phyloP scores from a whole-genome alignment of 139 green algal genomes.

The Chlorella sp. region DNA sequence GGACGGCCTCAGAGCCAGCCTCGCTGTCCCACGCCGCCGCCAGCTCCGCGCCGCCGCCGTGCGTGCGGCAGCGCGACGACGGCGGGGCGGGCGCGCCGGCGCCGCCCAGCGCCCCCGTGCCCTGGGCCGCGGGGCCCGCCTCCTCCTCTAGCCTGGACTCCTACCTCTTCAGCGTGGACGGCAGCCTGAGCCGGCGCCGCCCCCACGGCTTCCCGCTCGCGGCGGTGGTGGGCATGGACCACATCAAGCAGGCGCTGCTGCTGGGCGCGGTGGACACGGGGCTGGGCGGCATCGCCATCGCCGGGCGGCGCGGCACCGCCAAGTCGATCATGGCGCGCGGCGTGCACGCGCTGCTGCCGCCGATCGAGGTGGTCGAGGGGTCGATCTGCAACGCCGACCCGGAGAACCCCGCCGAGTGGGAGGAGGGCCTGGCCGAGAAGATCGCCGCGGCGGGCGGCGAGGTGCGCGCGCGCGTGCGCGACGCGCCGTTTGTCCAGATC shows the following conservation, averaged over 20 bases:
- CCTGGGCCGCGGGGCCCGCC: too few relatives aligned
- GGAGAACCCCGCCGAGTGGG: constrained; percentile 82
- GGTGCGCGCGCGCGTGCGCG: constrained; percentile 55
- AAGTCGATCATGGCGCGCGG: constrained; percentile 98
- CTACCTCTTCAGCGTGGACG: too few relatives aligned
- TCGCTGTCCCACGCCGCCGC: too few relatives aligned
- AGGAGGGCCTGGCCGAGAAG: constrained; percentile 79
- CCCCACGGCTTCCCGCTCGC: constrained; percentile 86
- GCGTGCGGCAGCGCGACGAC: too few relatives aligned
- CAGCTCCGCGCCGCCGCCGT: too few relatives aligned
- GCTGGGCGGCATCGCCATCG: constrained; percentile 94
- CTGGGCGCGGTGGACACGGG: constrained; percentile 93
- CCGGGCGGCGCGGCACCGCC: constrained; percentile 88
- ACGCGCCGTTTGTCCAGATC: constrained; percentile 96
- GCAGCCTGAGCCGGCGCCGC: too few relatives aligned
- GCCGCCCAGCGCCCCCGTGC: too few relatives aligned
- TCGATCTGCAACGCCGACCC: constrained; percentile 96
- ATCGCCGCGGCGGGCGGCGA: constrained; percentile 42
- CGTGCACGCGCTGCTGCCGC: constrained; percentile 93
- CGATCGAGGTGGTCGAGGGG: constrained; percentile 95
- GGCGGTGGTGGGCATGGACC: constrained; percentile 90
- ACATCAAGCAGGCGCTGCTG: constrained; percentile 96
- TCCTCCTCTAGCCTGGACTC: too few relatives aligned
- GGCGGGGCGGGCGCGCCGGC: too few relatives aligned
- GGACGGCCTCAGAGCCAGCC: too few relatives aligned